Evolutionary conservation across 192 early-diverging fungal species (phyloP).

Genomic region (Backusella sp.): DNA sequence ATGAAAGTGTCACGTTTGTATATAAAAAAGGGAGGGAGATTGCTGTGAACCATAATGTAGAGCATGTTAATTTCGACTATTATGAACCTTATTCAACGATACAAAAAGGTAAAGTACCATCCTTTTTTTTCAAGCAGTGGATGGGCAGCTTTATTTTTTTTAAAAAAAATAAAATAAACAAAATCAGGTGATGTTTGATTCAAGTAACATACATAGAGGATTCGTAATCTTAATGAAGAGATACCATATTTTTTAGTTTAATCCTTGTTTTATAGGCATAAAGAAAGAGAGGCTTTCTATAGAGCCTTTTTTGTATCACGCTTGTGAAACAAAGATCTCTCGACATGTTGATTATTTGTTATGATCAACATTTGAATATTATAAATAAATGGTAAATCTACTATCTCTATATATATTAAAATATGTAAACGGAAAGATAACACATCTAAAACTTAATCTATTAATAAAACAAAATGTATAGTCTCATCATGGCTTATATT

Average conservation of each 20-base stretch:
- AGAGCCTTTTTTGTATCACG: background rate
- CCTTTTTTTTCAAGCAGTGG: too few species aligned
- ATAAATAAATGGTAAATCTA: too few species aligned
- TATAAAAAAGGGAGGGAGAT: background rate
- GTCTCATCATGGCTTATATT: too few species aligned
- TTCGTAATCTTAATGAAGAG: background rate
- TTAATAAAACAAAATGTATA: too few species aligned
- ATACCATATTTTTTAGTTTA: background rate
- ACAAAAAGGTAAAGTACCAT: too few species aligned
- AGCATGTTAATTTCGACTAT: background rate
- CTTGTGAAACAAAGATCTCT: background rate
- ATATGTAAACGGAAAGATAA: background rate
- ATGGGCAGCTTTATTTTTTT: background rate
- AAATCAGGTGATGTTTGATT: background rate
- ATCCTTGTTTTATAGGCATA: background rate
- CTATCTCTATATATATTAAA: background rate
- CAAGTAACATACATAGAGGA: background rate
- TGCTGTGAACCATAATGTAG: background rate
- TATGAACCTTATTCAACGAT: background rate
- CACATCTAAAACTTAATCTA: too few species aligned
- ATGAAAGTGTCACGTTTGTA: background rate
- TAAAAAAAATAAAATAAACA: background rate
- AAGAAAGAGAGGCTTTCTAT: background rate
- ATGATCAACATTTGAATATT: background rate
- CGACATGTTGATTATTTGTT: background rate